Conservation (phyloP, 2,329 filamentous ascomycete genomes). For the Colletotrichum viniferum region DNA sequence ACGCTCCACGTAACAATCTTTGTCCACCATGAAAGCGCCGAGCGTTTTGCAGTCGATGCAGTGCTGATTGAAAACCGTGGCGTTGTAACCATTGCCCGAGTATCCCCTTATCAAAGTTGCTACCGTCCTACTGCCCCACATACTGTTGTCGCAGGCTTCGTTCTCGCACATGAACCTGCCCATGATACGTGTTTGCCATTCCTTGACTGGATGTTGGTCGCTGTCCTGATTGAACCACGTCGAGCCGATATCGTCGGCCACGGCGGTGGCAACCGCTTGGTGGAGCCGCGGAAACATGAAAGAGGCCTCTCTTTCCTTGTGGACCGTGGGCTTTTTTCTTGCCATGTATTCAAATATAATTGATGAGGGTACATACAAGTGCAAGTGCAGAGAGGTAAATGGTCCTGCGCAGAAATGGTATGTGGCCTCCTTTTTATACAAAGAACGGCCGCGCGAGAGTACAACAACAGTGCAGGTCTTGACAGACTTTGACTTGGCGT, state of each 20-base stretch:
- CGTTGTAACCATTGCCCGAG: slow-evolving; percentile 34
- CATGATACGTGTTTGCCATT: slow-evolving; percentile 34
- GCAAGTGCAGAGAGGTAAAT: not conserved
- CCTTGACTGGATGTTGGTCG: slow-evolving; percentile 9
- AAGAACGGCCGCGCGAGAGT: not conserved
- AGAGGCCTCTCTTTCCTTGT: not conserved
- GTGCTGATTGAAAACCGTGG: slow-evolving; percentile 38
- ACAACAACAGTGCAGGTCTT: not conserved
- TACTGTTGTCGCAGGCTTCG: slow-evolving; percentile 16
- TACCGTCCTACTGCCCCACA: slow-evolving; percentile 38
- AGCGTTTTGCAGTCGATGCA: slow-evolving; percentile 34
- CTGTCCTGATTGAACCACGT: slow-evolving; percentile 29
- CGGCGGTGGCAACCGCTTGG: slow-evolving; percentile 6
- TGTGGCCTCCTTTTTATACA: not conserved
- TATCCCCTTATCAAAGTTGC: slow-evolving; percentile 38
- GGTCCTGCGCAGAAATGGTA: not conserved
- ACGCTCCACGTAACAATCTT: slow-evolving; percentile 36
- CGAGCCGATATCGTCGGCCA: not conserved
- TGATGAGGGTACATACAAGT: not conserved
- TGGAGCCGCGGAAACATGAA: not conserved
- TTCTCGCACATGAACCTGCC: slow-evolving; percentile 37
- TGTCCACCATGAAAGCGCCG: slow-evolving; percentile 29
- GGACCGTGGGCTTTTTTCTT: not conserved
- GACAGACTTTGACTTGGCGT: not conserved
- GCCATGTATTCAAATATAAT: not conserved